These are phyloP conservation scores for Wickerhamiella dianesei DNA, from an alignment of 805 yeast species.

Conservation along the genomic window DNA sequence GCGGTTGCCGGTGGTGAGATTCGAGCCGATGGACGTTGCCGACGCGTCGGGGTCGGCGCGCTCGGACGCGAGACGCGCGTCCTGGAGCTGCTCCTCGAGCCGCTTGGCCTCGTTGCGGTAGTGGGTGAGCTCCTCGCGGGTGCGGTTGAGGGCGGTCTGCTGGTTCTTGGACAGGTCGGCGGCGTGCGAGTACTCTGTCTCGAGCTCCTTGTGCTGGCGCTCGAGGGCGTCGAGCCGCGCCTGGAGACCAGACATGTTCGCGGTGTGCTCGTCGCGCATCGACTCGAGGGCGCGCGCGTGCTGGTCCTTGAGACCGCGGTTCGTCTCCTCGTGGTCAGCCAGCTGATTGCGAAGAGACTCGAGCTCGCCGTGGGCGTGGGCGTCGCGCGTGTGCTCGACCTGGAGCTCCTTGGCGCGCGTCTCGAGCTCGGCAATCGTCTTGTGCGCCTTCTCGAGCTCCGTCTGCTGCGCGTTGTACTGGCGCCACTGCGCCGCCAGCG, in stretches of 20 bases:
- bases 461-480: background rate
- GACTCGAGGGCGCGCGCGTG: background rate
- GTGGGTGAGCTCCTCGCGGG: conserved; percentile 56
- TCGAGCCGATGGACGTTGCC: conserved; percentile 21
- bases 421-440: conserved; percentile 2
- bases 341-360: conserved; percentile 1
- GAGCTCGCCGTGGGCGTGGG: conserved; percentile 1
- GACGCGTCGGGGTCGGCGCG: conserved; percentile 23
- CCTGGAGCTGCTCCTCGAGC: conserved; percentile 54
- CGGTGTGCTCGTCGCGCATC: conserved; percentile 3
- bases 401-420: conserved; percentile 9
- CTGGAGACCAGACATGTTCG: conserved; percentile 12
- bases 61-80: conserved; percentile 35
- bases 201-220: conserved; percentile 30
- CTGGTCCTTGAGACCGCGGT: background rate
- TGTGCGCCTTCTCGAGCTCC: background rate
- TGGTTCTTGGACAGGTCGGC: conserved; percentile 60
- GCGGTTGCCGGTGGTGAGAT: conserved; percentile 15
- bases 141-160: conserved; percentile 55
- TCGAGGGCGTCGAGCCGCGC: conserved; percentile 30
- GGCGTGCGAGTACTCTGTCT: conserved; percentile 58
- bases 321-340: background rate
- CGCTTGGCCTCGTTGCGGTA: conserved; percentile 43
- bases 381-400: conserved; percentile 7
- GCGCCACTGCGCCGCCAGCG: background rate